phyloP scores from a whole-genome alignment of 768 basidiomycete species.

The Hemileccinum rubropunctum region DNA sequence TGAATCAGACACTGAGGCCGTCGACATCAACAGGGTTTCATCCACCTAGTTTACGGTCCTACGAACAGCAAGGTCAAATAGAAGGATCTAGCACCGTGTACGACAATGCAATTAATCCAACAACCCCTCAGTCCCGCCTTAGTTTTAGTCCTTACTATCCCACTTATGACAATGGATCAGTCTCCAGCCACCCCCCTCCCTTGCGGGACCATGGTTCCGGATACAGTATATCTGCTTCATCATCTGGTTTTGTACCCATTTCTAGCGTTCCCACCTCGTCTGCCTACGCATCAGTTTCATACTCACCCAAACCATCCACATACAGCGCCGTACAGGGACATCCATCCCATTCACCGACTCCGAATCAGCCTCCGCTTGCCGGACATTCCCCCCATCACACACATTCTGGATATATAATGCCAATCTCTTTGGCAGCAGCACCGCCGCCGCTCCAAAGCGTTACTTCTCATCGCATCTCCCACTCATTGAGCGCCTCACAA shows the following conservation, averaged over 20 bases:
- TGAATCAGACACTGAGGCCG: conserved; percentile 35
- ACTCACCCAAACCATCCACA: conserved; percentile 31
- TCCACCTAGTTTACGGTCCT: conserved; percentile 35
- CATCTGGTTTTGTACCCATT: conserved; percentile 69
- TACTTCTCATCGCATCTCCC: conserved; percentile 20
- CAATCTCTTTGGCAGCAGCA: conserved; percentile 3
- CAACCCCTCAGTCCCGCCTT: conserved; percentile 34
- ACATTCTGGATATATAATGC: conserved; percentile 12
- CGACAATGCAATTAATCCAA: conserved; percentile 39
- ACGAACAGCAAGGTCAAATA: conserved; percentile 36
- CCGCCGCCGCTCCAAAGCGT: conserved; percentile 13
- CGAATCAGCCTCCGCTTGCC: conserved; percentile 12
- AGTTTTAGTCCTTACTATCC: conserved; percentile 40
- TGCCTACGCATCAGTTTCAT: conserved; percentile 35
- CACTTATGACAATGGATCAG: conserved; percentile 41
- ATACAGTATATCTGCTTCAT: conserved; percentile 62
- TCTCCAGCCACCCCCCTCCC: conserved; percentile 31
- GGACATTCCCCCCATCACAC: conserved; percentile 21
- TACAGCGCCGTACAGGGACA: conserved; percentile 41
- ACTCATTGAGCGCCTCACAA: conserved; percentile 29
- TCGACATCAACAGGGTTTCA: conserved; percentile 35
- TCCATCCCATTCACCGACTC: conserved; percentile 31
- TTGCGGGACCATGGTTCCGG: conserved; percentile 49
- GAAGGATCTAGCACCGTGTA: conserved; percentile 35
- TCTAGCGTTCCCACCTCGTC: conserved; percentile 35